Evolutionary conservation across 2,329 filamentous ascomycete genomes (phyloP).

Genomic region (Alternaria solani): DNA sequence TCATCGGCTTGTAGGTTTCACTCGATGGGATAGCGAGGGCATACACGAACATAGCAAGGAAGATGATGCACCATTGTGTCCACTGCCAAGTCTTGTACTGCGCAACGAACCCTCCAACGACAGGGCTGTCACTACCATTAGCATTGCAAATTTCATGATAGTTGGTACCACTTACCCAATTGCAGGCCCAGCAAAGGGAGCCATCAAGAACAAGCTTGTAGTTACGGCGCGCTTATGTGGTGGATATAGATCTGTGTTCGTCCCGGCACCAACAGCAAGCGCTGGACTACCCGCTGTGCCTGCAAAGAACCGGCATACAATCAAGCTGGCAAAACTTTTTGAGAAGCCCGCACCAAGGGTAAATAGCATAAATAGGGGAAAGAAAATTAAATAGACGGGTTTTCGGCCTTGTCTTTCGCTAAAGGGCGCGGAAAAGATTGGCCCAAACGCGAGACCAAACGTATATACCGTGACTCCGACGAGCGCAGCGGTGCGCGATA

Average conservation of each 20-base stretch:
- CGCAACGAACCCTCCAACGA: conserved; percentile 55
- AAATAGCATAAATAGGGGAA: conserved; percentile 63
- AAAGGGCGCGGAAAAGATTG: conserved; percentile 66
- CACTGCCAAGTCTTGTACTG: conserved; percentile 58
- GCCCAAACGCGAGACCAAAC: conserved; percentile 67
- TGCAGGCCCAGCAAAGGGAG: conserved; percentile 53
- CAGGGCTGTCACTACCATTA: conserved; percentile 35
- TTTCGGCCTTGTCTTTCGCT: conserved; percentile 66
- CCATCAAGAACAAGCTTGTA: conserved; percentile 50
- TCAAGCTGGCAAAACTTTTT: conserved; percentile 60
- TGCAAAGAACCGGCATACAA: conserved; percentile 72
- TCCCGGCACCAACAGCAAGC: conserved; percentile 55
- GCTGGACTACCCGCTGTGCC: conserved; percentile 72
- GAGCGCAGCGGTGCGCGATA: conserved; percentile 65
- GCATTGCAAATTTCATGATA: background rate
- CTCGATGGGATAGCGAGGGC: conserved; percentile 54
- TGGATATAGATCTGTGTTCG: conserved; percentile 51
- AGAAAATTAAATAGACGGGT: conserved; percentile 59
- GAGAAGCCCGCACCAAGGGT: conserved; percentile 64
- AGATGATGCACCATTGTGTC: conserved; percentile 55
- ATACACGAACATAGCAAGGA: conserved; percentile 50
- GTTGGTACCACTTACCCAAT: conserved; percentile 38
- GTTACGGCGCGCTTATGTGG: conserved; percentile 45
- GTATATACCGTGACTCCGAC: conserved; percentile 68
- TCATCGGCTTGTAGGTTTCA: conserved; percentile 65